phyloP scores from a whole-genome alignment of 345 rosid genomes.

The Litchi chinensis region DNA sequence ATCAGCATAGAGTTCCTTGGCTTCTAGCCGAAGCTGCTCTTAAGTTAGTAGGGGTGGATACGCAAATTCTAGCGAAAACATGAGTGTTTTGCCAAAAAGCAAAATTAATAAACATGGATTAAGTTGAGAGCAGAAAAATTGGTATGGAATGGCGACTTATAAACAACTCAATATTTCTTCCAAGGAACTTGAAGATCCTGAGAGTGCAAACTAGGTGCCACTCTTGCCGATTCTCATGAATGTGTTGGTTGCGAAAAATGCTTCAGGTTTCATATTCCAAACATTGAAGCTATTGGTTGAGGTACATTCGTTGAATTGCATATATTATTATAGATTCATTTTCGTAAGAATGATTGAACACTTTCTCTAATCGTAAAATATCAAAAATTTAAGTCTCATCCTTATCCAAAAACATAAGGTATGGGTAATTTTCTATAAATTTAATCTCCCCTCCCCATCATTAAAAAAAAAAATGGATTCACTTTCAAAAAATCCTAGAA shows the following conservation, averaged over 20 bases:
- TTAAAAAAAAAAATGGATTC: too few relatives aligned
- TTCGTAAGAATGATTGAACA: too few relatives aligned
- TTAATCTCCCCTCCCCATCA: too few relatives aligned
- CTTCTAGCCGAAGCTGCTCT: too few relatives aligned
- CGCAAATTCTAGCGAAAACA: neutral
- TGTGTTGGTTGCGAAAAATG: neutral
- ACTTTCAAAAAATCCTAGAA: too few relatives aligned
- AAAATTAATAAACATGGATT: neutral
- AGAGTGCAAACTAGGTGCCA: neutral
- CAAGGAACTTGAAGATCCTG: neutral
- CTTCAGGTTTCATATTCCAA: neutral
- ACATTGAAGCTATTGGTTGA: neutral
- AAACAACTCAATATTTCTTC: neutral
- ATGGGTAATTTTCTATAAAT: too few relatives aligned
- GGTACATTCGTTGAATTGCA: neutral
- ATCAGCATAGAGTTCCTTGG: too few relatives aligned
- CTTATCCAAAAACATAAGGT: too few relatives aligned
- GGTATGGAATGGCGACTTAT: neutral
- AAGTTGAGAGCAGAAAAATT: neutral
- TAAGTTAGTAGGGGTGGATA: neutral
- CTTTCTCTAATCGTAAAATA: too few relatives aligned
- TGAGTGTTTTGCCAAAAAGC: neutral
- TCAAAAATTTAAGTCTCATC: too few relatives aligned
- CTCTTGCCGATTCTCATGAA: neutral
- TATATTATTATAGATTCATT: neutral